Base-by-base conservation (phyloP, 176 grass and related monocot genomes). In the Triticum timopheevii region DNA sequence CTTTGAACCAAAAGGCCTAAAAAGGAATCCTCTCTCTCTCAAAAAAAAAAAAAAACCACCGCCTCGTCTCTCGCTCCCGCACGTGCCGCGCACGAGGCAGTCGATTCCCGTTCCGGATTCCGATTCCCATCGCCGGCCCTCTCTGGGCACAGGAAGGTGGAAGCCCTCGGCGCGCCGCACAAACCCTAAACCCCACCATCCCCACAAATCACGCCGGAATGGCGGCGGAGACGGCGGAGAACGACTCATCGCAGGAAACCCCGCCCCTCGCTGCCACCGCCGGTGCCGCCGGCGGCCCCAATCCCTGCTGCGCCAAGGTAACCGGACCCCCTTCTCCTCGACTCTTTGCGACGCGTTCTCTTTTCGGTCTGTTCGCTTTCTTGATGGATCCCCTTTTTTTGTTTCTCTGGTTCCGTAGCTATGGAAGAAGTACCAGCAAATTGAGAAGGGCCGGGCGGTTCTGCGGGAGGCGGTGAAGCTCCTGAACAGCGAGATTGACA, bases 271-370 rank as follows among this genome's bases (percentile, higher is more conserved):
- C 70, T 1, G 15, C 25, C 25, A 15, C 8, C 28, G 78, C 85
- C 30, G 34, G 77, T 19, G 78, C 42, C 42, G 0, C 81, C 15
- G 67, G 66, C 35, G 62, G 76, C 6, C 78, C 90, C 36, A 94
- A 94, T 56, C 85, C 87, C 20, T 94, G 94, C 92, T 97, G 90
- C 81, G 92, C 87, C 4, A 93, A 94, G 88, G 94, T 94, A 73
- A 73, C 28, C 33, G 35, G 7, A 6, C 67, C 31, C 68, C 49
- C 15, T 6, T 66, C 69, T 30, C 20, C 54, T 63, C 77, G 56
- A 56, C 12, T 22, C 17, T 44, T 30, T 11, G 9, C 49, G 15
- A 62, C n/a, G 27, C 23, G 27, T 89, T 65, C 27, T 58, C 45
- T 87, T 25, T 33, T 38, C 39, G 49, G n/a, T 30, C 4, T 2